These are phyloP conservation scores for Trichocladium uniseriatum DNA, from an alignment of 495 filamentous ascomycete genomes.

Conservation along the genomic window DNA sequence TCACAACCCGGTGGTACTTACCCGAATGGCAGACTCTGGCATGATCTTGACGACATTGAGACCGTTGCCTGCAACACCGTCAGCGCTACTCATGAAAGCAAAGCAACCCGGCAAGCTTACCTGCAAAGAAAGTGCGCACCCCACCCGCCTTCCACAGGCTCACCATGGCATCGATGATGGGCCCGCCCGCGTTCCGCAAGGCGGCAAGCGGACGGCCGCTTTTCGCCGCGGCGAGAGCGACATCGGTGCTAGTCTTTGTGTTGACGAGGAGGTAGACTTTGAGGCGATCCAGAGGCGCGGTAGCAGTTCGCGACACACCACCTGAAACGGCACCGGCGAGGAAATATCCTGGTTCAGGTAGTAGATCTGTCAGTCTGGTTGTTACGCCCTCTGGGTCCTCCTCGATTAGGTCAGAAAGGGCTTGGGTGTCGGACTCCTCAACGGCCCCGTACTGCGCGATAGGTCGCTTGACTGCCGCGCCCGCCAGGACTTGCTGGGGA, in stretches of 20 bases:
- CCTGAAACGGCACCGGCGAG: constrained; percentile 88
- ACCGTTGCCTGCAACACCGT: constrained; percentile 66
- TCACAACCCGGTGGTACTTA: constrained; percentile 13
- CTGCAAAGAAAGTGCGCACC: constrained; percentile 88
- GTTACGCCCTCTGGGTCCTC: constrained; percentile 29
- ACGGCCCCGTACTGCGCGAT: constrained; percentile 12
- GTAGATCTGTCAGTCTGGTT: constrained; percentile 43
- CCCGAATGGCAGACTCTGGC: constrained; percentile 89
- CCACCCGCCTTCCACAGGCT: constrained; percentile 81
- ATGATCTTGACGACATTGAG: constrained; percentile 96
- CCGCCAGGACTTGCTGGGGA: constrained; percentile 9
- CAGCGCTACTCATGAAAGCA: not conserved
- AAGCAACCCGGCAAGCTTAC: constrained; percentile 39
- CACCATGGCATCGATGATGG: constrained; percentile 60
- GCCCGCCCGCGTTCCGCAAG: constrained; percentile 54
- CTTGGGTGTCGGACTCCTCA: constrained; percentile 17
- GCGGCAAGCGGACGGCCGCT: constrained; percentile 59
- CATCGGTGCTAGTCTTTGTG: constrained; percentile 51
- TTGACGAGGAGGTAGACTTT: constrained; percentile 97
- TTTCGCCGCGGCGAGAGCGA: constrained; percentile 56
- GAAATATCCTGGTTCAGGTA: constrained; percentile 84
- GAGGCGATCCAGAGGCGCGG: constrained; percentile 89
- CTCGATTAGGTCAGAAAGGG: constrained; percentile 20
- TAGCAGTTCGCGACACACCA: constrained; percentile 83
- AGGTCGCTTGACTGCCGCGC: constrained; percentile 4